These are phyloP conservation scores for Euphorbia lathyris DNA, from an alignment of 345 rosid genomes.

Conservation along the genomic window DNA sequence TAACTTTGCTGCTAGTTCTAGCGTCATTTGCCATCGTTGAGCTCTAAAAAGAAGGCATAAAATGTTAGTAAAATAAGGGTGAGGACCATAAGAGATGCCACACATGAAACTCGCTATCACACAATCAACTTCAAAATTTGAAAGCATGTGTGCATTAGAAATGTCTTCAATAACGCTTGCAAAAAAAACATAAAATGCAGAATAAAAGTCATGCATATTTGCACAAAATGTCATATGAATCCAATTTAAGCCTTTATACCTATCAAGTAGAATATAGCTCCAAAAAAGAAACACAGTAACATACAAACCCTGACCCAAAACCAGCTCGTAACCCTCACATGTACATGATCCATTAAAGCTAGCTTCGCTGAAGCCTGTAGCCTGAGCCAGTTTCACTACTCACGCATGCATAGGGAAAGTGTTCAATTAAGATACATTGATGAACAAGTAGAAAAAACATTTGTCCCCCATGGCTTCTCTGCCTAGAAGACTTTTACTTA, in stretches of 20 bases:
- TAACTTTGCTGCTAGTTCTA: conserved; percentile 29
- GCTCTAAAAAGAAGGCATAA: background rate
- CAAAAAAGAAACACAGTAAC: background rate
- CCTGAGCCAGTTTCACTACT: background rate
- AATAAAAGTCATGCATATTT: background rate
- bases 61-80: background rate
- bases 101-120: background rate
- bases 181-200: background rate
- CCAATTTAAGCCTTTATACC: background rate
- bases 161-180: background rate
- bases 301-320: background rate
- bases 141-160: background rate
- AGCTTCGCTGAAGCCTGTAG: background rate
- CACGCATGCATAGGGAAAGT: background rate
- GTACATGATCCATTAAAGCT: background rate
- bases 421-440: background rate
- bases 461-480: too few relatives aligned
- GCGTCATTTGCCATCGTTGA: conserved; percentile 39
- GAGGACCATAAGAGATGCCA: background rate
- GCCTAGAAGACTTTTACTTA: too few relatives aligned
- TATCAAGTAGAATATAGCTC: background rate
- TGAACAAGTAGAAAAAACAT: background rate
- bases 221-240: background rate
- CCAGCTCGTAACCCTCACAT: background rate
- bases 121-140: background rate